phyloP scores from a whole-genome alignment of 1,284 basidiomycete species.

The Tilletia walkeri region DNA sequence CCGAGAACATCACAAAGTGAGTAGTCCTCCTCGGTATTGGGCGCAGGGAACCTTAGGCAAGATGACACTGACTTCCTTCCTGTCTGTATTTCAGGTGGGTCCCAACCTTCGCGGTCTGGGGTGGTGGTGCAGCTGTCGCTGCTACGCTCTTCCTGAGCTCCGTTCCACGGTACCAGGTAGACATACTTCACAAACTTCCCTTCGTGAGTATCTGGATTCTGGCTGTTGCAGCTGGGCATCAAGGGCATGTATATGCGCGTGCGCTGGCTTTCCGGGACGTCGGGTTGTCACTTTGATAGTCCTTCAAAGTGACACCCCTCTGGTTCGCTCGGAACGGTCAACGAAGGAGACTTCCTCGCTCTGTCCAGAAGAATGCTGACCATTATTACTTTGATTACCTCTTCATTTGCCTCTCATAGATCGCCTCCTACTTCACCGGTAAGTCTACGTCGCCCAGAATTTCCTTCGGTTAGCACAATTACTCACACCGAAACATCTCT shows the following conservation, averaged over 20 bases:
- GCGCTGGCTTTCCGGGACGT: not conserved
- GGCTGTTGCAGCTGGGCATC: conserved; percentile 12
- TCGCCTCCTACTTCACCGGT: conserved; percentile 20
- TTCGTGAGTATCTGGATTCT: conserved; percentile 25
- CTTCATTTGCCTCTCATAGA: conserved; percentile 8
- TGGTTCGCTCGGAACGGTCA: not conserved
- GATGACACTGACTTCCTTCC: not conserved
- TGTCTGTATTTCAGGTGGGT: conserved; percentile 34
- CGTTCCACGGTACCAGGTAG: conserved; percentile 48
- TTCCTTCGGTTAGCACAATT: no score
- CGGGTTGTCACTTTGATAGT: not conserved
- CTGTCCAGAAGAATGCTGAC: not conserved
- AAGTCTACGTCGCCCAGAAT: not conserved
- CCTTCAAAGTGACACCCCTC: not conserved
- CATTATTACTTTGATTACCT: conserved; percentile 1
- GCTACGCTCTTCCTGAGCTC: conserved; percentile 45
- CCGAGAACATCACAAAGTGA: conserved; percentile 34
- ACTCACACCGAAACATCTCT: no score
- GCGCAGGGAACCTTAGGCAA: not conserved
- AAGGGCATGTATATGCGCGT: not conserved
- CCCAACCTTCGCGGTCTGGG: conserved; percentile 46
- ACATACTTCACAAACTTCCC: conserved; percentile 46
- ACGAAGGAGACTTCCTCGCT: no score
- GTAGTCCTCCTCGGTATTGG: conserved; percentile 6
- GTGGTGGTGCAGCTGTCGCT: conserved; percentile 40